phyloP scores from a whole-genome alignment of 78 protist genomes.

The Thecamonas trahens region DNA sequence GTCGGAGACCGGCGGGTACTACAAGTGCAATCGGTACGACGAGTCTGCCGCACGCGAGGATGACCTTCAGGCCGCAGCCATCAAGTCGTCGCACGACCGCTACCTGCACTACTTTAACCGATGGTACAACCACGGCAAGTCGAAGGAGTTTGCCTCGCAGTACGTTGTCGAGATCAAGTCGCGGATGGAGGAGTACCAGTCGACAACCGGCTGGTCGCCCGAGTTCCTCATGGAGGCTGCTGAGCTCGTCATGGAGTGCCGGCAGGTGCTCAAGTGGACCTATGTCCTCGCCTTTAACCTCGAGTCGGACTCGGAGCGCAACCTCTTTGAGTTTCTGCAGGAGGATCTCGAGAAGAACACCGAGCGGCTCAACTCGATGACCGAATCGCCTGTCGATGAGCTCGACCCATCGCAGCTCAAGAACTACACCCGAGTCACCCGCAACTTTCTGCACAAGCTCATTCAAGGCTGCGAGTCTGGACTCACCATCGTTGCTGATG shows the following conservation, averaged over 20 bases:
- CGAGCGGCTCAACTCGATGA: too few relatives aligned
- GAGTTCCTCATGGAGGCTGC: too few relatives aligned
- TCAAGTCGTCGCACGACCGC: constrained; percentile 51
- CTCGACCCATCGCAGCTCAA: too few relatives aligned
- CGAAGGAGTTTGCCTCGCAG: constrained; percentile 5
- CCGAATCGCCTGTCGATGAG: too few relatives aligned
- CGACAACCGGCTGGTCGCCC: too few relatives aligned
- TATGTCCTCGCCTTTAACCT: constrained; percentile 61
- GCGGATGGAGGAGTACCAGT: too few relatives aligned
- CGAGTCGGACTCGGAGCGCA: constrained; percentile 44
- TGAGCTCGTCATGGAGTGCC: constrained; percentile 29
- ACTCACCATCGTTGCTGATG: too few relatives aligned
- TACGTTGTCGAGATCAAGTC: background rate
- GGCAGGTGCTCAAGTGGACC: constrained; percentile 55
- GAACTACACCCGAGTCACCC: too few relatives aligned
- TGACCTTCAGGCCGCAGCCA: constrained; percentile 51
- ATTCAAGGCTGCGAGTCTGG: too few relatives aligned
- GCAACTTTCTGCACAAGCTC: too few relatives aligned
- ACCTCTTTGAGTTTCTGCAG: constrained; percentile 61
- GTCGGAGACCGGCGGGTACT: constrained; percentile 63
- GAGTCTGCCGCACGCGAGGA: constrained; percentile 56
- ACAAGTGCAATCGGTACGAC: constrained; percentile 67
- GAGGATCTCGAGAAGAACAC: constrained; percentile 68
- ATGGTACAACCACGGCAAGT: constrained; percentile 49
- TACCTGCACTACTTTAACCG: constrained; percentile 67